A percentile compares a stretch with the other conserved stretches of the same genome.
Conservation (phyloP, 2,329 filamentous ascomycete genomes). For the Monilinia laxa region DNA sequence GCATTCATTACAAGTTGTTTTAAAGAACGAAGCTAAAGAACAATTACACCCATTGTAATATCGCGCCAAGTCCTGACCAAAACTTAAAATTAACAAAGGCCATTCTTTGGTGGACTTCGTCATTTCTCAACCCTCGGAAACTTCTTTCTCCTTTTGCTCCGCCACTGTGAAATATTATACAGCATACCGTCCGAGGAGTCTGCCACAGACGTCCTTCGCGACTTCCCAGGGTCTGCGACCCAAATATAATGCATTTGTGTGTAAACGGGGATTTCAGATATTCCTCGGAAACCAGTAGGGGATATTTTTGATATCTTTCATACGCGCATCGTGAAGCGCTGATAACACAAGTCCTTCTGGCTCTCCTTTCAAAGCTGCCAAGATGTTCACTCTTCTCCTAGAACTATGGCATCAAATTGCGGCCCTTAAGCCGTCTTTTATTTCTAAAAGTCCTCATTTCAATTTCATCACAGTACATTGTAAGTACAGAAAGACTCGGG, state of each 20-base stretch:
- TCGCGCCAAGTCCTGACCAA: slow-evolving; percentile 13
- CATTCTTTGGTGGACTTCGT: slow-evolving; percentile 7
- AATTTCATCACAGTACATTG: slow-evolving; percentile 83
- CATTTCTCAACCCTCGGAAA: slow-evolving; percentile 7
- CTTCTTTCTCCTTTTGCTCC: slow-evolving; percentile 20
- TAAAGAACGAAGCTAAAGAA: slow-evolving; percentile 10
- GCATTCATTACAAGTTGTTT: not conserved
- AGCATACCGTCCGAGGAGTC: slow-evolving; percentile 15
- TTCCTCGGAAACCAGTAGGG: slow-evolving; percentile 7
- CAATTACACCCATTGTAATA: not conserved
- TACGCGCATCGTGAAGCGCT: not conserved
- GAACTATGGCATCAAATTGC: slow-evolving; percentile 46
- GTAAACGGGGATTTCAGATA: slow-evolving; percentile 7
- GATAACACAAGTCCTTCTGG: not conserved
- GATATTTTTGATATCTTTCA: slow-evolving; percentile 5
- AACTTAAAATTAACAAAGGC: slow-evolving; percentile 4
- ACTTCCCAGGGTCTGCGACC: slow-evolving; percentile 15
- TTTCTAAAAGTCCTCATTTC: slow-evolving; percentile 64
- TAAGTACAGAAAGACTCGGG: slow-evolving; percentile 45
- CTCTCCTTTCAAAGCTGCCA: slow-evolving; percentile 10
- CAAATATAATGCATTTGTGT: slow-evolving; percentile 16
- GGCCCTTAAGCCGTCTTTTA: slow-evolving; percentile 55
- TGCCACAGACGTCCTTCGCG: slow-evolving; percentile 14
- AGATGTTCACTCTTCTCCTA: slow-evolving; percentile 34
- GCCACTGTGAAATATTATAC: slow-evolving; percentile 14